Percentiles rank a stretch among this genome's conserved stretches.
phyloP scores from a whole-genome alignment of 2,329 filamentous ascomycete species.

The Pseudonectria buxi region DNA sequence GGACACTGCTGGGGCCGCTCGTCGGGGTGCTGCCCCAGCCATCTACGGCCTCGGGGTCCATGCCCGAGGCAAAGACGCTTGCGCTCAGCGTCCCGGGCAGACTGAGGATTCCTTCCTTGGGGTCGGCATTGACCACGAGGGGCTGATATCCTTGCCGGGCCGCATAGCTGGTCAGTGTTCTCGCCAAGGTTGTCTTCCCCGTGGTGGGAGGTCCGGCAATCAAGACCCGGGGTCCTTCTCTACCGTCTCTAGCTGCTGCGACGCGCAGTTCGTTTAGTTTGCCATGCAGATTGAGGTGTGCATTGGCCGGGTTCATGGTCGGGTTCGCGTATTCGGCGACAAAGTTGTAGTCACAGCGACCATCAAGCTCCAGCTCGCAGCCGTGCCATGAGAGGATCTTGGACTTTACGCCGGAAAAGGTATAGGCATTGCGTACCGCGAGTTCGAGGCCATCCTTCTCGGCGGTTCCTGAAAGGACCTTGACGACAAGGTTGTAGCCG shows the following conservation, averaged over 20 bases:
- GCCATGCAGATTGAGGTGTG: conserved; percentile 81
- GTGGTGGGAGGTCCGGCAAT: conserved; percentile 70
- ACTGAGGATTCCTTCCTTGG: conserved; percentile 69
- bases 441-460: conserved; percentile 96
- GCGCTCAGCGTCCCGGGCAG: conserved; percentile 79
- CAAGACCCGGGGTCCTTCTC: conserved; percentile 71
- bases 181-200: conserved; percentile 78
- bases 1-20: conserved; percentile 79
- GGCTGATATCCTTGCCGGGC: conserved; percentile 68
- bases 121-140: conserved; percentile 77
- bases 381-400: conserved; percentile 91
- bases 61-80: conserved; percentile 76
- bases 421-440: conserved; percentile 71
- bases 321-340: conserved; percentile 58
- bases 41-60: conserved; percentile 73
- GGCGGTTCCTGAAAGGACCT: conserved; percentile 74
- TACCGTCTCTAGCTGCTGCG: conserved; percentile 41
- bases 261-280: conserved; percentile 69
- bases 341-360: conserved; percentile 46
- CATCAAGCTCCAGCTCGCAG: conserved; percentile 73
- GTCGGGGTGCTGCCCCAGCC: conserved; percentile 89
- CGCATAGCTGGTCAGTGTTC: conserved; percentile 73
- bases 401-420: conserved; percentile 73
- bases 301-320: conserved; percentile 74
- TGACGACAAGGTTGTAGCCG: conserved; percentile 36